Base-by-base conservation (phyloP, 1,139 yeast genomes). In the Protomyces macrosporus region DNA sequence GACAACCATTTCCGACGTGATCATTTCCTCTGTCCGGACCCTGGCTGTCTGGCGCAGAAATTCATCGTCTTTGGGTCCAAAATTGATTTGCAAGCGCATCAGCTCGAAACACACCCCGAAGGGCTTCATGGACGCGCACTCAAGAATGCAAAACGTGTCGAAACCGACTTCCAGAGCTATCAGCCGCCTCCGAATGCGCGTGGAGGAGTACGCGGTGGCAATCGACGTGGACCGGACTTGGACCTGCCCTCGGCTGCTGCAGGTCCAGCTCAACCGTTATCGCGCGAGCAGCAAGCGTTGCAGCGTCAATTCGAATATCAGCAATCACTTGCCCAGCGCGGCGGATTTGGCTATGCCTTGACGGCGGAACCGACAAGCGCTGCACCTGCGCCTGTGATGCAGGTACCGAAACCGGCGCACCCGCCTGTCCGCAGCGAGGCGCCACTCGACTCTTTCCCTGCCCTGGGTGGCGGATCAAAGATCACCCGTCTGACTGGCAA, bases 41-140 rank as follows among this genome's bases (percentile, higher is more conserved):
- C 84, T 55, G 72, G 82, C n/a, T 93, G 99, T 75, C 76, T 91
- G 60, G 98, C 91, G 65, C 84, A 88, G 73, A 87, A 89, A 73
- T 91, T 93, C 76, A 95, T 95, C 42, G 98, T 93, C 0, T 93
- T 93, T 72, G 82, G 86, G 37, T 93, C 90, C 68, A 95, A 89
- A 65, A 77, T 90, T 67, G 98, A 90, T 70, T 78, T 93, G 61
- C 86, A 89, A 60, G 95, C 95, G 1, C 98, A 93, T 74, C 86
- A 90, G 86, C 77, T 90, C 60, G 84, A 84, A 68, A 93, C 87
- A 68, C 98, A 93, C 74, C 87, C 91, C 3, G 82, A 83, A 3
- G 58, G 61, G 3, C 59, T 66, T n/a, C 56, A 64, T 32, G 60
- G 66, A 2, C 63, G 50, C 32, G 67, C 64, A 2, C 33, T 65